Evolutionary conservation across 805 yeast genomes (phyloP).

Genomic region (Candida tammaniensis): DNA sequence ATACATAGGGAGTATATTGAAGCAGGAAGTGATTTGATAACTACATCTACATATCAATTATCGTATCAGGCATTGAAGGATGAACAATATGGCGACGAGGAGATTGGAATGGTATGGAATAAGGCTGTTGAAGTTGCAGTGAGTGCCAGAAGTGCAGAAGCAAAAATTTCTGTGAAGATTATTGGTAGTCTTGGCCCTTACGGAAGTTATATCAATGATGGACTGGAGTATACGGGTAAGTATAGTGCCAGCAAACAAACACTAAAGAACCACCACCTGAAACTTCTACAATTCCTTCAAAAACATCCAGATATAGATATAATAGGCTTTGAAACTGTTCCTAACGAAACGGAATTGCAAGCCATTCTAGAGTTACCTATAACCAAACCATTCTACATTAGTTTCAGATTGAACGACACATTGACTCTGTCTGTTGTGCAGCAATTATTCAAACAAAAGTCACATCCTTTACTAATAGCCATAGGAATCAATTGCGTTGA

Average conservation of each 20-base stretch:
- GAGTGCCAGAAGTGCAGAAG: conserved; percentile 13
- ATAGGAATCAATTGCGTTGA: conserved; percentile 73
- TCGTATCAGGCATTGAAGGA: conserved; percentile 39
- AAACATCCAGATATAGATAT: conserved; percentile 45
- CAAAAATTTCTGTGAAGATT: conserved; percentile 18
- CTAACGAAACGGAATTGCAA: conserved; percentile 55
- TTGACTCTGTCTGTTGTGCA: background rate
- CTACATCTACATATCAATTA: conserved; percentile 62
- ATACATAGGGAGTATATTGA: conserved; percentile 51
- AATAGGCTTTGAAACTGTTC: conserved; percentile 72
- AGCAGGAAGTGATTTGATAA: conserved; percentile 54
- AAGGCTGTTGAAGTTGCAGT: conserved; percentile 22
- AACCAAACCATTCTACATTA: conserved; percentile 44
- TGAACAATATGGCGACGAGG: conserved; percentile 16
- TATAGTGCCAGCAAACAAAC: conserved; percentile 32
- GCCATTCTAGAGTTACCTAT: conserved; percentile 34
- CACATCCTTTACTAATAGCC: conserved; percentile 33
- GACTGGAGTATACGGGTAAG: conserved; percentile 74
- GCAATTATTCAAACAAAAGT: background rate
- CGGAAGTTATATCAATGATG: conserved; percentile 66
- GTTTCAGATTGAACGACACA: conserved; percentile 28
- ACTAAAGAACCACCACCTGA: conserved; percentile 50
- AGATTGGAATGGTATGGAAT: conserved; percentile 20
- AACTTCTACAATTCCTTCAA: conserved; percentile 35
- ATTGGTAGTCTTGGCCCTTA: conserved; percentile 77